Base-by-base conservation (phyloP, 2,329 filamentous ascomycete species). In the Botryosphaeria dothidea region DNA sequence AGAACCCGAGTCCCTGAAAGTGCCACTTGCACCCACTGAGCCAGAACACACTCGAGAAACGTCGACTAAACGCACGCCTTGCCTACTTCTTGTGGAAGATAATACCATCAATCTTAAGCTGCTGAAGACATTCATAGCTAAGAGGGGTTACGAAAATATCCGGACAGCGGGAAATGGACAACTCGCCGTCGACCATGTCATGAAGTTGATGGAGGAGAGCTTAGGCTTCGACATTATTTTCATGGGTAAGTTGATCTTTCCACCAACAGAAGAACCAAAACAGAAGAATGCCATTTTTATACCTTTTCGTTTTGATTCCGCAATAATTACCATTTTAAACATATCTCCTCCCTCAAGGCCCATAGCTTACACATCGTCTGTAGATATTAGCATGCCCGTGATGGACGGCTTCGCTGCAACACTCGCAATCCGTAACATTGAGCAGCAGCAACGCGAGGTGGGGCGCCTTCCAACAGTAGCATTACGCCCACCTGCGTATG, bases 331-430 rank as follows among this genome's bases (percentile, higher is more conserved):
- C n/a, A n/a, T n/a, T n/a, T n/a, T n/a, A n/a, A n/a, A n/a, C n/a
- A n/a, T n/a, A n/a, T n/a, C n/a, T n/a, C n/a, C n/a, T n/a, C n/a
- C n/a, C n/a, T n/a, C n/a, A n/a, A n/a, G n/a, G n/a, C n/a, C n/a
- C n/a, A n/a, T 34, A 3, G 7, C 7, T 8, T n/a, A 15, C 3
- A 4, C 4, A 5, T 19, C 8, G 5, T 8, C 4, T 3, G 29
- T 7, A 64, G 85, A 87, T 67, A 80, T 86, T 3, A 82, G 78
- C 71, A 87, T 87, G 85, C 85, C 85, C 0, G 75, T 86, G 4
- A 81, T 87, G 68, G 80, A 86, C 67, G 83, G 83, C 0, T 74
- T 84, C n/a, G 80, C 81, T 27, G 78, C 83, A 0, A 86, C 84
- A 9, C 75, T 77, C 9, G 77, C 75, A 62, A 86, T 86, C 25